Base-by-base conservation (phyloP, 2,329 filamentous ascomycete genomes). In the Calonectria montana region DNA sequence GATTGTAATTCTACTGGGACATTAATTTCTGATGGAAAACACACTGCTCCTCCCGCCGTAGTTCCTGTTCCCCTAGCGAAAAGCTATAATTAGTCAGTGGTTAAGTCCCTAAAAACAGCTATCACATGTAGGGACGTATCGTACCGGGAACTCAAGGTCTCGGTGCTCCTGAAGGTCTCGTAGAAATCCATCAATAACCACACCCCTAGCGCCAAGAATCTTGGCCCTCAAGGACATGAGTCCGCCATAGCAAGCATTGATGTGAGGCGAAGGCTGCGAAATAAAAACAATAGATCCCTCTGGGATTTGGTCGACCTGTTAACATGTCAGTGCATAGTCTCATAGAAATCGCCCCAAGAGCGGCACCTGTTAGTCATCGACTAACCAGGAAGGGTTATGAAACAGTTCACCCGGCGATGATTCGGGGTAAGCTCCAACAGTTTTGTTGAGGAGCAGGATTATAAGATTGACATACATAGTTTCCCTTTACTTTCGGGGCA, bases 101-200 rank as follows among this genome's bases (percentile, higher is more conserved):
- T 23, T 18, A 15, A 1, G 2, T n/a, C 16, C 31, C 16, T 2
- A 37, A 37, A 15, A 8, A 12, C 2, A n/a, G 9, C 18, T 23
- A 23, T 6, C 1, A 37, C 10, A 29, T 25, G 27, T 18, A n/a
- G 10, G 4, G 12, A 2, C 31, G 4, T 29, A 29, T 7, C 70
- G 10, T 62, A 74, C 74, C 2, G 71, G 74, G 1, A 65, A 76
- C 0, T 57, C 31, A 0, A 74, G 45, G n/a, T 69, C 70, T 18
- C 71, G 65, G 21, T 76, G 74, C 13, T 76, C 73, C 23, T 76
- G 74, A 3, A 75, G 45, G n/a, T 76, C 74, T 23, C 74, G 35
- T 9, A 76, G 45, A 0, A 41, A 70, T 1, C 74, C 74, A 4
- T 76, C 73, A 1, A 76, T 53, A 9, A 75, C 43, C 0, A 73